Evolutionary conservation across 169 alveolate genomes (phyloP), one percentile per base, ranked within the genome.

Genomic region (Eimeria necatrix): DNA sequence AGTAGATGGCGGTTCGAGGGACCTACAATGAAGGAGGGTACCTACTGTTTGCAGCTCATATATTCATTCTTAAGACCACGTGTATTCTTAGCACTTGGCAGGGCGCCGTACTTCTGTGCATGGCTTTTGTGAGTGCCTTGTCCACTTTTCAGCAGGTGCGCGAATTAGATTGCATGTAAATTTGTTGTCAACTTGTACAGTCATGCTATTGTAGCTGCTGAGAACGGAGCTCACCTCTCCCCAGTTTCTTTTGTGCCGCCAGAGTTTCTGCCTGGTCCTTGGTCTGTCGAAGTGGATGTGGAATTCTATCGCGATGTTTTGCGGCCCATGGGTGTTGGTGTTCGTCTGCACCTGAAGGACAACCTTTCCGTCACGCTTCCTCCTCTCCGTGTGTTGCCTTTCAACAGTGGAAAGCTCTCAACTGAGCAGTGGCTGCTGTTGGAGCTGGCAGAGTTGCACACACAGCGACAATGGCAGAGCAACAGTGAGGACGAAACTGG

Each of bases 221-320:
- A 2, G 41, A 32, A 32, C 2, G 41, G 41, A 32, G 41, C 2
- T 32, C 41, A 32, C 41, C 41, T 32, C 41, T 32, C 2, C 2
- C 41, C 41, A 24, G 16, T 14, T 22, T 68, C 26, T 32, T 20
- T 12, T 7, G 8, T 32, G 61, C 16, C 26, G 7, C 12, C 78
- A 84, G 91, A 84, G 91, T 84, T 53, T 41, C 78, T 84, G 61
- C 91, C 91, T 32, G 91, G 91, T 26, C 91, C 91, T 16, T 84
- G 91, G 91, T 32, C 80, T 14, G 76, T 56, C 24, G 78, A 26
- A 60, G 91, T 84, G 53, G 73, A 60, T n/a, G 78, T 84, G 78
- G 91, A 84, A 59, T 32, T 84, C 26, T 84, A 49, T 59, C 74
- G 78, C 20, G 78, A 84, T 8, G 78, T 60, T 41, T 60, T 68